These are phyloP conservation scores for Thalassiosira delicatula DNA, from an alignment of 352 stramenopile species.

Conservation along the genomic window DNA sequence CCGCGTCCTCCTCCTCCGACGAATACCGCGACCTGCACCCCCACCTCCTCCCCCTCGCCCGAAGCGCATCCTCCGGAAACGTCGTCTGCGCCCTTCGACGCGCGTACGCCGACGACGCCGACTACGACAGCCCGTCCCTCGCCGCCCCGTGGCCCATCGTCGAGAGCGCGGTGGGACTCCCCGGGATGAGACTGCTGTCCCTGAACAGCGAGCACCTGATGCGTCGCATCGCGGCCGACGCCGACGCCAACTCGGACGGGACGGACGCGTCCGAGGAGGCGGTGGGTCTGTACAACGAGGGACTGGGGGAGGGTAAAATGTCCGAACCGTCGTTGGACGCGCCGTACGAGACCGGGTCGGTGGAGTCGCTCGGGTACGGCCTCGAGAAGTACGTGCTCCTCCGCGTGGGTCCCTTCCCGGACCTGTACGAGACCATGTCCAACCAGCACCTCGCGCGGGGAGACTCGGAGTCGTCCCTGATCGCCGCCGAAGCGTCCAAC, in stretches of 20 bases:
- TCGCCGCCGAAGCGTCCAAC: constrained; percentile 80
- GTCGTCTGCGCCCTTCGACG: constrained; percentile 75
- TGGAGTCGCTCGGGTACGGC: constrained; percentile 78
- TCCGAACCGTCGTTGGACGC: constrained; percentile 57
- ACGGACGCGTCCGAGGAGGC: constrained; percentile 46
- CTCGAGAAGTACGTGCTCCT: constrained; percentile 82
- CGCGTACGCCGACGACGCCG: constrained; percentile 67
- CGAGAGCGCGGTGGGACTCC: constrained; percentile 63
- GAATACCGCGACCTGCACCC: constrained; percentile 73
- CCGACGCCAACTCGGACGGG: constrained; percentile 58
- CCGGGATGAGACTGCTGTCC: constrained; percentile 72
- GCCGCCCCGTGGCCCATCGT: constrained; percentile 77
- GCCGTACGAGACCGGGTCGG: constrained; percentile 71
- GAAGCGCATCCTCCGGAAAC: constrained; percentile 67
- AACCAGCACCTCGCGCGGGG: constrained; percentile 61
- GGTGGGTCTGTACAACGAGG: constrained; percentile 77
- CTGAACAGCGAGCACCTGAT: constrained; percentile 83
- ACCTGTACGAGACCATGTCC: constrained; percentile 80
- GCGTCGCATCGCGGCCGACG: constrained; percentile 75
- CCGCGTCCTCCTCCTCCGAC: constrained; percentile 35
- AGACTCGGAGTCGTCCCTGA: constrained; percentile 74
- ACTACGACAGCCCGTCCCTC: constrained; percentile 58
- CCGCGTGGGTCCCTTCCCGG: constrained; percentile 79
- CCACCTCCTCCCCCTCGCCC: constrained; percentile 73
- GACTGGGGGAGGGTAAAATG: constrained; percentile 57